Evolutionary conservation across 129 eudicot genomes (phyloP).

Genomic region (carrot (Daucus carota)): DH1_v3.0 NC_030389.2:37328001-37328500

Average conservation of each 20-base stretch:
- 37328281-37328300: background rate
- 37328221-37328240: background rate
- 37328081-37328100: background rate
- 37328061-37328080: background rate
- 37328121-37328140: background rate
- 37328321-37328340: conserved; percentile 98
- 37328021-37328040: background rate
- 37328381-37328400: conserved; percentile 80
- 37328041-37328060: background rate
- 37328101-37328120: background rate
- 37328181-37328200: background rate
- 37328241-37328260: background rate
- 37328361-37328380: conserved; percentile 98
- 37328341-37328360: conserved; percentile 92
- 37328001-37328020: background rate
- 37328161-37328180: background rate
- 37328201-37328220: background rate
- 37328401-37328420: conserved; percentile 18
- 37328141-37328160: background rate
- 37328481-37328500: conserved; percentile 98
- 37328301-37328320: conserved; percentile 76
- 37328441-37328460: conserved; percentile 5
- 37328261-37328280: background rate
- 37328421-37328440: conserved; percentile 6
- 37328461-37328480: background rate